Conservation (phyloP, 1,284 basidiomycete species). For the Heterobasidion annosum region DNA sequence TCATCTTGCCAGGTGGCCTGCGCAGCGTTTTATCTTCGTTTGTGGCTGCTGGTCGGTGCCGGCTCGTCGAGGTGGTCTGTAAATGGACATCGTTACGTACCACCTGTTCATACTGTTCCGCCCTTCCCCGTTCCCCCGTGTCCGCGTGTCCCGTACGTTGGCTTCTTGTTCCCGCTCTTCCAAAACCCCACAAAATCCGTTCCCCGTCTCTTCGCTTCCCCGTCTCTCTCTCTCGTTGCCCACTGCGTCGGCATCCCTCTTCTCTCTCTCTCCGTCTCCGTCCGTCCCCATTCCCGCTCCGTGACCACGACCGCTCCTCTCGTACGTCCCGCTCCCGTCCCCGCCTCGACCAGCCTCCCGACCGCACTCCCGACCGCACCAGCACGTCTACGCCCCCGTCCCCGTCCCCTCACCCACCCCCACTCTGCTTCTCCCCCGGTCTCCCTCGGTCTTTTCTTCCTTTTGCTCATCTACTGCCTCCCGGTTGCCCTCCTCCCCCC, state of each 20-base stretch:
- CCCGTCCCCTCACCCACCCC: slow-evolving; percentile 9
- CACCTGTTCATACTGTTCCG: background rate
- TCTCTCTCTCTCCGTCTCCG: background rate
- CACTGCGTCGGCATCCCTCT: slow-evolving; percentile 2
- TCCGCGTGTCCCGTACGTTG: slow-evolving; percentile 1
- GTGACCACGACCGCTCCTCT: background rate
- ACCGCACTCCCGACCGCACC: background rate
- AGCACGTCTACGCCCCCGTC: background rate
- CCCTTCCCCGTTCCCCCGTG: slow-evolving; percentile 3
- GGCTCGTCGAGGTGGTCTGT: background rate
- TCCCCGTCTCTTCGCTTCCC: background rate
- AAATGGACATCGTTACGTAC: slow-evolving; percentile 2
- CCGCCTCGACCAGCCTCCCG: background rate
- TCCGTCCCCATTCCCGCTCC: background rate
- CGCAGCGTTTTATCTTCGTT: slow-evolving; percentile 4
- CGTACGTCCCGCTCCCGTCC: background rate
- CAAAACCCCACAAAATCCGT: slow-evolving; percentile 7
- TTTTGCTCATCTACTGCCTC: slow-evolving; percentile 12
- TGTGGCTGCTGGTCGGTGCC: slow-evolving; percentile 4
- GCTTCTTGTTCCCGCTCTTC: slow-evolving; percentile 5
- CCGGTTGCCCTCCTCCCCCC: background rate
- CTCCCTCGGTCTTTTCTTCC: slow-evolving; percentile 6
- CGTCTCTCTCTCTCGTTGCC: slow-evolving; percentile 3
- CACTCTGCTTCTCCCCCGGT: slow-evolving; percentile 1
- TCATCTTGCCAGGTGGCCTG: slow-evolving; percentile 7